Base-by-base conservation (phyloP, 2,329 filamentous ascomycete species). In the Didymella exigua region DNA sequence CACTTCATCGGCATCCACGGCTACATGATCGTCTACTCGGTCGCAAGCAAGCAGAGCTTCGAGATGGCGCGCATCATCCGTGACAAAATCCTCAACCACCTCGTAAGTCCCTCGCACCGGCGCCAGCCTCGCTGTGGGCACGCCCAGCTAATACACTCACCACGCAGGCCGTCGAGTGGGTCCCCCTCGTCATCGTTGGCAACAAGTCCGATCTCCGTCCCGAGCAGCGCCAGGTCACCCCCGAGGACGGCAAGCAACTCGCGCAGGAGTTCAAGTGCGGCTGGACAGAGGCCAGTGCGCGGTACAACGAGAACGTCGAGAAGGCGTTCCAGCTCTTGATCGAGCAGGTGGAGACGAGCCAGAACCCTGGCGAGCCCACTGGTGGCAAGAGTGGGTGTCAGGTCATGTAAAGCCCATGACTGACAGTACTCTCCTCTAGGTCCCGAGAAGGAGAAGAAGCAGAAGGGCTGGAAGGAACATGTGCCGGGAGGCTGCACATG, bases 1-100 rank as follows among this genome's bases (percentile, higher is more conserved):
- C 93, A 98, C 75, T 98, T 98, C 71, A 98, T 99, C 75, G 95
- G 95, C 60, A 98, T 98, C 65, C 95, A 99, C 80, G 95, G 95
- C 53, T 99, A 98, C 77, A 92, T 99, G 85, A 89, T 99, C 57
- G 93, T 97, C 43, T 99, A 99, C 78, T 96, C 93, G n/a, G 93
- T 99, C 44, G 90, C 90, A 19, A 96, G 91, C 42, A 87, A 91
- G 70, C 90, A 95, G 67, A 96, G 92, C 9, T 98, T 97, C 72
- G 95, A 99, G 75, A 99, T 98, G 93, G 89, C 96, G 45, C 87
- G 90, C 70, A 91, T 97, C 56, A 96, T 99, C 64, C 84, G 93
- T 23, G 93, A 98, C 75, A 99, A 98, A 83, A 97, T 99, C 60
- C 81, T 99, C 54, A 96, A 96, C 75, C 93, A 98, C 74, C 80